A percentile compares a stretch with the other conserved stretches of the same genome.
phyloP scores from a whole-genome alignment of 192 early-diverging fungal genomes.

The Coemansia brasiliensis region DNA sequence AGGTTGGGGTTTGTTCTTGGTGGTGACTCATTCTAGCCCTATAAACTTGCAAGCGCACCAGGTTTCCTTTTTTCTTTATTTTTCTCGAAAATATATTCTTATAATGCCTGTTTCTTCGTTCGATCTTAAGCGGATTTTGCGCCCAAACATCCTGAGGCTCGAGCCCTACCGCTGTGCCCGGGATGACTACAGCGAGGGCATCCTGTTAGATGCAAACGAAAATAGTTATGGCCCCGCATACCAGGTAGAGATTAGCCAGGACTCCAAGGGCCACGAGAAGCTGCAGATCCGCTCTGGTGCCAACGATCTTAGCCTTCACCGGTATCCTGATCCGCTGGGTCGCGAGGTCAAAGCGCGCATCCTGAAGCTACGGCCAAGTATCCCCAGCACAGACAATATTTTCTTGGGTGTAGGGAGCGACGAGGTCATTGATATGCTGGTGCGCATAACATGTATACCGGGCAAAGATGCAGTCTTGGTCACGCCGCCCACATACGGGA shows the following conservation, averaged over 20 bases:
- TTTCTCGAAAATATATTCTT: too few species aligned
- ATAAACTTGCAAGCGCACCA: too few species aligned
- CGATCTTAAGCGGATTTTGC: slow-evolving; percentile 63
- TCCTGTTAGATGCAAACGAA: slow-evolving; percentile 99
- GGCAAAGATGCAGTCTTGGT: slow-evolving; percentile 90
- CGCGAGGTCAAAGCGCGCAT: slow-evolving; percentile 76
- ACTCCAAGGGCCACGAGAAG: slow-evolving; percentile 19
- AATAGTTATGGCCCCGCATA: slow-evolving; percentile 83
- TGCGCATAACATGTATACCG: slow-evolving; percentile 87
- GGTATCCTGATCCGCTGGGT: slow-evolving; percentile 97
- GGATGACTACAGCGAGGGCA: slow-evolving; percentile 92
- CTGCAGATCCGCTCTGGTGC: slow-evolving; percentile 9
- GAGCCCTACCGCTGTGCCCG: slow-evolving; percentile 97
- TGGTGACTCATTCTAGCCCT: too few species aligned
- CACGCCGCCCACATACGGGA: slow-evolving; percentile 98
- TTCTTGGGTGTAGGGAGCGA: slow-evolving; percentile 98
- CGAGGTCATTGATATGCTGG: slow-evolving; percentile 90
- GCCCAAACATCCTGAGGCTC: slow-evolving; percentile 79
- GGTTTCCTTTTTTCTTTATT: too few species aligned
- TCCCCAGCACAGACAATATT: slow-evolving; percentile 69
- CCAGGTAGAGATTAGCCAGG: slow-evolving; percentile 35
- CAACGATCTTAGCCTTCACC: slow-evolving; percentile 65
- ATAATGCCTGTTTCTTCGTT: slow-evolving; percentile 39
- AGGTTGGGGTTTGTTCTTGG: too few species aligned
- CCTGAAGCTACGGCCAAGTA: slow-evolving; percentile 63